Evolutionary conservation across 495 filamentous ascomycete species (phyloP).

Genomic region (Saxophila tyrrhenica): DNA sequence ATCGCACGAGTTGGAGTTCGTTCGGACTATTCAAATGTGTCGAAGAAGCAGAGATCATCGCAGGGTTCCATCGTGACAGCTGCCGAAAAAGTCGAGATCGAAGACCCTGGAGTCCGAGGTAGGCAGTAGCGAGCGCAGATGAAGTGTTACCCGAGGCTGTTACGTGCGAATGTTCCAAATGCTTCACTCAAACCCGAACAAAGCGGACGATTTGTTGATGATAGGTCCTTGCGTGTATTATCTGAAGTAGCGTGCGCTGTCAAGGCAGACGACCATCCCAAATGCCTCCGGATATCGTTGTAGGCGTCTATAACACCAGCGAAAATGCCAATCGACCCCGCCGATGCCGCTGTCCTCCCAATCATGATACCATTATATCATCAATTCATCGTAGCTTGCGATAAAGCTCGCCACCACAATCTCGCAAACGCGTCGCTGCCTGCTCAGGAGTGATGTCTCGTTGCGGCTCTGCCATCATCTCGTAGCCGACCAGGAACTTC

Average conservation of each 20-base stretch:
- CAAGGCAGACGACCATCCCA: too few species aligned
- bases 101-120: neutral
- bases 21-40: neutral
- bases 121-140: neutral
- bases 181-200: too few species aligned
- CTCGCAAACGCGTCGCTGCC: conserved; percentile 65
- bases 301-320: too few species aligned
- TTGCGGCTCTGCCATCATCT: conserved; percentile 93
- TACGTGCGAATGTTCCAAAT: neutral
- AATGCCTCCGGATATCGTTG: too few species aligned
- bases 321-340: too few species aligned
- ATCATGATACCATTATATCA: neutral
- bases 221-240: neutral
- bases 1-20: neutral
- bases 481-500: conserved; percentile 93
- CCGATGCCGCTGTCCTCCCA: neutral
- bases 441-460: conserved; percentile 97
- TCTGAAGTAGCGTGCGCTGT: too few species aligned
- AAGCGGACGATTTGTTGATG: too few species aligned
- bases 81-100: neutral
- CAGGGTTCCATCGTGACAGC: neutral
- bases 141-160: neutral
- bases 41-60: neutral
- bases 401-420: conserved; percentile 71
- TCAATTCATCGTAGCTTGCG: conserved; percentile 42